Evolutionary conservation across 257 asterid species (phyloP).

Genomic region (Ophiorrhiza pumila): DNA sequence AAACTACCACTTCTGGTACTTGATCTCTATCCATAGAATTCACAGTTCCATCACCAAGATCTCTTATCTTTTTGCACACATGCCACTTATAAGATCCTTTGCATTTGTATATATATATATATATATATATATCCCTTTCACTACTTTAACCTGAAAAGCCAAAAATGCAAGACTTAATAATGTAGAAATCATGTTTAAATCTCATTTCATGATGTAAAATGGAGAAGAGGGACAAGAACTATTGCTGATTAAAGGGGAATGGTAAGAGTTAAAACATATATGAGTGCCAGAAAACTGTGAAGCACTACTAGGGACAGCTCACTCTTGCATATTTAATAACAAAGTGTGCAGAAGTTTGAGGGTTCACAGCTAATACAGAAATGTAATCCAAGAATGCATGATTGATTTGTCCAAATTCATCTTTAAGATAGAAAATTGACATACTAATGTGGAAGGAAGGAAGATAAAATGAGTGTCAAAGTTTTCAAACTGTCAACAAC

Average conservation of each 20-base stretch:
- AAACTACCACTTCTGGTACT: slow-evolving; percentile 16
- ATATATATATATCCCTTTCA: not conserved
- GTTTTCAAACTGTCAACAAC: not conserved
- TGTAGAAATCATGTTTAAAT: no score
- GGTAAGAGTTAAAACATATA: not conserved
- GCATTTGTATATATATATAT: not conserved
- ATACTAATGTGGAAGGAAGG: not conserved
- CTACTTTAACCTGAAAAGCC: not conserved
- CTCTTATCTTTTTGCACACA: not conserved
- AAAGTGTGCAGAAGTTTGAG: slow-evolving; percentile 1
- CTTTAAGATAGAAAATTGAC: not conserved
- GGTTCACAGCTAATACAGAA: slow-evolving; percentile 20
- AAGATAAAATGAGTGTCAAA: not conserved
- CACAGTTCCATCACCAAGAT: not conserved
- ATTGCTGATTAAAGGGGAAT: not conserved
- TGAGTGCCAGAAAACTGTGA: not conserved
- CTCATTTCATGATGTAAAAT: no score
- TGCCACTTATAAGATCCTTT: not conserved
- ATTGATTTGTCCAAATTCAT: not conserved
- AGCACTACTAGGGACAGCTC: slow-evolving; percentile 13
- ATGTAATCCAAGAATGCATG: not conserved
- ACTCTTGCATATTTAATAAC: not conserved
- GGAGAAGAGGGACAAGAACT: not conserved
- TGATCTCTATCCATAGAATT: slow-evolving; percentile 17
- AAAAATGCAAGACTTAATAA: no score